Evolutionary conservation across 2,329 filamentous ascomycete species (phyloP), one percentile per base, ranked within the genome.

Genomic region (Verticillium longisporum): DNA sequence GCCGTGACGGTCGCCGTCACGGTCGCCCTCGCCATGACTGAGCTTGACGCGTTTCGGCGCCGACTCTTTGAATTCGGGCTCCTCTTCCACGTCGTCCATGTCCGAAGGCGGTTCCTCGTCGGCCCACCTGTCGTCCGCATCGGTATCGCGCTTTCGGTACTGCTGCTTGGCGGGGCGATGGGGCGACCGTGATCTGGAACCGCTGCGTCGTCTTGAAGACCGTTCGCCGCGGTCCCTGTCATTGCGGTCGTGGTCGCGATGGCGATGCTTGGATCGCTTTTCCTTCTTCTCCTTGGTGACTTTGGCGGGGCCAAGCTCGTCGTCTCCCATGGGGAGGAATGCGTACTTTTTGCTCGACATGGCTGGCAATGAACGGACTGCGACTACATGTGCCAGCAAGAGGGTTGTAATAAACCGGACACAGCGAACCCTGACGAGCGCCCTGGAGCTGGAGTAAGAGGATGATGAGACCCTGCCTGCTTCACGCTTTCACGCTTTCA

Each of bases 61-160:
- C 0, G 90, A 89, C 66, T 90, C 87, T 55, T 83, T 77, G 57
- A 90, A 89, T 15, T 89, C 87, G 1, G 78, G 78, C 57, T 81
- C 80, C 26, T 81, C 79, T 4, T 78, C 78, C 11, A 75, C 74
- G 11, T 75, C 74, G 9, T 76, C 78, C 4, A 73, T 71, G 15
- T 77, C 76, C 0, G 81, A 78, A 0, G 73, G 71, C 32, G 78
- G 77, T 67, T 91, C 89, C 69, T 93, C 89, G 67, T 95, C 91
- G 1, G 87, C 91, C 91, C 92, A 96, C 60, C 90, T 80, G 69
- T 92, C 89, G 56, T 92, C 84, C 37, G 62, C 70, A 65, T 73
- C 70, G 66, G 73, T 63, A 65, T 75, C 72, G 71, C 74, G 73
- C 70, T 69, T 77, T 60, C 75, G 76, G 61, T 79, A 78, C 32